Base-by-base conservation (phyloP, 2,329 filamentous ascomycete species). In the Apiospora marii region DNA sequence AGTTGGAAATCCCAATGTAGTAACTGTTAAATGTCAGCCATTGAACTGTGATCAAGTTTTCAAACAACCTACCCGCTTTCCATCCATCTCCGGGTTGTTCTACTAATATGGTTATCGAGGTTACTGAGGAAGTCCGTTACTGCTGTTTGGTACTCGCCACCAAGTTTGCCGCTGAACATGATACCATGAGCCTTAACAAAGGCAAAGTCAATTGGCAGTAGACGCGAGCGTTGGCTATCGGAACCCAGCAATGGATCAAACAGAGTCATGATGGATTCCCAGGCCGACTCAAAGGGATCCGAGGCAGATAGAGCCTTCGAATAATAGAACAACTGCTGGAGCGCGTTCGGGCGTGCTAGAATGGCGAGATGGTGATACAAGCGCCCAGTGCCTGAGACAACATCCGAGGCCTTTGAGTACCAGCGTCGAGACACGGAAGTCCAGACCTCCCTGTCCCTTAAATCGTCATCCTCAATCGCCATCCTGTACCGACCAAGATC, bases 291-390 rank as follows among this genome's bases (percentile, higher is more conserved):
- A 73, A 96, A 96, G 0, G 91, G 91, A 2, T 90, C 86, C 0
- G 89, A 85, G 0, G 93, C 93, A 41, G 90, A 93, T 0, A 96
- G 85, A 0, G 91, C 91, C 74, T 94, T 94, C 0, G 87, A 83
- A 75, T 95, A 96, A 73, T 90, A 93, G 77, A 90, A 94, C 0
- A 95, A 81, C 78, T 96, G 93, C 72, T 92, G 90, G 0, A 94
- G 81, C 0, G 88, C 88, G 73, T 93, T 91, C 0, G 92, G 92
- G 0, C 92, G 84, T 0, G 93, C 92, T 0, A 96, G 81, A 37
- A 96, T 95, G 0, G 95, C 96, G 0, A 98, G 84, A 78, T 98
- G 95, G 76, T 98, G 95, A 73, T 98, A 96, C 0, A 98, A 85
- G 0, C 95, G 87, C 0, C 96, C 96, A 0, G 93, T 91, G 0